These are phyloP conservation scores for Candida coleopterorum DNA, from an alignment of 805 yeast genomes.

Conservation along the genomic window DNA sequence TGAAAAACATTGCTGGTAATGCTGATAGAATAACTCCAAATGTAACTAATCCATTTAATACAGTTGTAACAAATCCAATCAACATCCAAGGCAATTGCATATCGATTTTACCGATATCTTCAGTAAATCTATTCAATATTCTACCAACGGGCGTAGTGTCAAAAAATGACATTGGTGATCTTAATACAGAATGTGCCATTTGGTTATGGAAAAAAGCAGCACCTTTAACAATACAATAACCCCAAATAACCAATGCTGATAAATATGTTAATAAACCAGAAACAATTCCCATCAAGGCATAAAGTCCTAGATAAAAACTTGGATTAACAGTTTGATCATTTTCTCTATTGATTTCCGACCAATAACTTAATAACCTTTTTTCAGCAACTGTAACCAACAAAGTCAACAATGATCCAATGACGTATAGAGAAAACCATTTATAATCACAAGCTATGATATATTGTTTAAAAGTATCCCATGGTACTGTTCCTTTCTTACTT, in stretches of 20 bases:
- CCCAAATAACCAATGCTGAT: slow-evolving; percentile 27
- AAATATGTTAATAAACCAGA: slow-evolving; percentile 23
- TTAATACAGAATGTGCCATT: slow-evolving; percentile 30
- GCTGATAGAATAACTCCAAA: slow-evolving; percentile 27
- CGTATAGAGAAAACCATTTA: slow-evolving; percentile 19
- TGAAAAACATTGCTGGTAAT: slow-evolving; percentile 29
- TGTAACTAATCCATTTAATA: slow-evolving; percentile 22
- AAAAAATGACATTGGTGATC: slow-evolving; percentile 39
- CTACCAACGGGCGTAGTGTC: slow-evolving; percentile 40
- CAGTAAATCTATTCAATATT: slow-evolving; percentile 35
- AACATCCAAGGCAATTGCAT: slow-evolving; percentile 29
- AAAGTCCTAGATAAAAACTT: slow-evolving; percentile 20
- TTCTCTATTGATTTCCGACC: slow-evolving; percentile 31
- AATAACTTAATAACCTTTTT: slow-evolving; percentile 26
- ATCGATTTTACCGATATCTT: slow-evolving; percentile 31
- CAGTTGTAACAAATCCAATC: slow-evolving; percentile 18
- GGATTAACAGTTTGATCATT: slow-evolving; percentile 22
- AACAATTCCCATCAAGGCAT: slow-evolving; percentile 24
- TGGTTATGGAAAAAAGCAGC: slow-evolving; percentile 31
- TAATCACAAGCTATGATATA: slow-evolving; percentile 31
- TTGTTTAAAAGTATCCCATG: slow-evolving; percentile 23
- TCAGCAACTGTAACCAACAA: slow-evolving; percentile 19
- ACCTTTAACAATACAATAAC: slow-evolving; percentile 26
- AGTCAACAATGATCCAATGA: slow-evolving; percentile 17
- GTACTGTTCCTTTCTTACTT: slow-evolving; percentile 24